Percentiles rank a stretch among this genome's conserved stretches.
phyloP scores from a whole-genome alignment of 306 rosid genomes.

The Cajanus cajan region DNA sequence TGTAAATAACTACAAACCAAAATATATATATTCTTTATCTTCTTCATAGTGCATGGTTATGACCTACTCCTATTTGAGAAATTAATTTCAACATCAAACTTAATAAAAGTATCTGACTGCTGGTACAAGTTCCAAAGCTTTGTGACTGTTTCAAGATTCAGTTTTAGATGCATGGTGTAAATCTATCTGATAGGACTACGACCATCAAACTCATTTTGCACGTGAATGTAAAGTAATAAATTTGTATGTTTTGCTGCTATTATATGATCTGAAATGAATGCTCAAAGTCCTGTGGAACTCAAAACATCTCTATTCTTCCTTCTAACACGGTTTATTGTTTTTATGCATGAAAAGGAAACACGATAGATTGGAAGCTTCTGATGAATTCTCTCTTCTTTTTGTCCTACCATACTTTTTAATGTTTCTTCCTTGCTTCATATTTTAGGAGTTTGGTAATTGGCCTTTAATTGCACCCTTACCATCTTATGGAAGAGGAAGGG shows the following conservation, averaged over 20 bases:
- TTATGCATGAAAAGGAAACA: not conserved
- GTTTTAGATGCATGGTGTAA: not conserved
- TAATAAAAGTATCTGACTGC: not conserved
- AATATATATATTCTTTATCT: no score
- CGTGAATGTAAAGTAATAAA: not conserved
- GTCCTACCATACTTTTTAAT: not conserved
- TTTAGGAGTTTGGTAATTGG: constrained; percentile 65
- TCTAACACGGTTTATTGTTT: not conserved
- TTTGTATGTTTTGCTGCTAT: not conserved
- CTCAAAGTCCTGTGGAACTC: not conserved
- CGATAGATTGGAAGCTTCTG: not conserved
- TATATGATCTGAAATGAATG: constrained; percentile 18
- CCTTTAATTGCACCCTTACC: constrained; percentile 89
- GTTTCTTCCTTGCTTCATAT: constrained; percentile 23
- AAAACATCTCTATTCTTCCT: not conserved
- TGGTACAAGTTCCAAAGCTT: not conserved
- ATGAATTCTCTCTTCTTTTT: not conserved
- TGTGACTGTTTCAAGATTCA: not conserved
- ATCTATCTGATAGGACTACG: not conserved
- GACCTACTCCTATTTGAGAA: no score
- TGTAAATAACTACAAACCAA: no score
- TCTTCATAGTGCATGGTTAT: no score
- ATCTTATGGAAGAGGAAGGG: constrained; percentile 99
- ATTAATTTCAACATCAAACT: no score
- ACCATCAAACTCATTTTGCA: not conserved